A percentile compares a stretch with the other conserved stretches of the same genome.
phyloP scores from a whole-genome alignment of 257 asterid genomes.

The Rhazya stricta region DNA sequence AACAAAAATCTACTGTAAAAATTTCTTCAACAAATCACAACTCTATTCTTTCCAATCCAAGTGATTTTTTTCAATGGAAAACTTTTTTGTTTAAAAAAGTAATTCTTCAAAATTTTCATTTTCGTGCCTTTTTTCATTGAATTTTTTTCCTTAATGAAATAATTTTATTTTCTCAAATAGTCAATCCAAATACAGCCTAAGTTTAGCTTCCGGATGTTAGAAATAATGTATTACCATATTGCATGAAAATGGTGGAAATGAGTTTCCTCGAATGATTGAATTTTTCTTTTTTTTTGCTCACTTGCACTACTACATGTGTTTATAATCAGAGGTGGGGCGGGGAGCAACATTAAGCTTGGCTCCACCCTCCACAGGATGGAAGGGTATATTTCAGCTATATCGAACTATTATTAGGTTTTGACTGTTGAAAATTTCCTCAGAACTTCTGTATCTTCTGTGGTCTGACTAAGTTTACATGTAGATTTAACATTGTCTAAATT shows the following conservation, averaged over 20 bases:
- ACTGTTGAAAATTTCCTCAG: not conserved
- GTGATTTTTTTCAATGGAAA: no score
- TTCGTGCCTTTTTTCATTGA: no score
- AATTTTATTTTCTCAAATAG: no score
- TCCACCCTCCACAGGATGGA: not conserved
- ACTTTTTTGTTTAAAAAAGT: no score
- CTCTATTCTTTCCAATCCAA: no score
- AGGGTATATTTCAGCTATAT: not conserved
- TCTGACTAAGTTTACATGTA: not conserved
- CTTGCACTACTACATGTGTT: no score
- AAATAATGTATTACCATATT: not conserved
- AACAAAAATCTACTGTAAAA: no score
- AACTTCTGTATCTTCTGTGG: not conserved
- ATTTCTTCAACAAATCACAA: no score
- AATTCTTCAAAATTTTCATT: no score
- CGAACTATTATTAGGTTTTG: not conserved
- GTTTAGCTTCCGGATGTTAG: not conserved
- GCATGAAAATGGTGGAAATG: not conserved
- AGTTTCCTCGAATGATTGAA: not conserved
- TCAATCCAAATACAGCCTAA: no score
- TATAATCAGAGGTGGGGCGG: not conserved
- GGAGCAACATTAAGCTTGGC: not conserved
- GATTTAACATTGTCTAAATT: not conserved
- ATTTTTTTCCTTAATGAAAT: no score
- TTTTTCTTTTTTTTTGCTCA: no score